Conservation (phyloP, 331 rosid genomes). For the Malus hybrid region DNA sequence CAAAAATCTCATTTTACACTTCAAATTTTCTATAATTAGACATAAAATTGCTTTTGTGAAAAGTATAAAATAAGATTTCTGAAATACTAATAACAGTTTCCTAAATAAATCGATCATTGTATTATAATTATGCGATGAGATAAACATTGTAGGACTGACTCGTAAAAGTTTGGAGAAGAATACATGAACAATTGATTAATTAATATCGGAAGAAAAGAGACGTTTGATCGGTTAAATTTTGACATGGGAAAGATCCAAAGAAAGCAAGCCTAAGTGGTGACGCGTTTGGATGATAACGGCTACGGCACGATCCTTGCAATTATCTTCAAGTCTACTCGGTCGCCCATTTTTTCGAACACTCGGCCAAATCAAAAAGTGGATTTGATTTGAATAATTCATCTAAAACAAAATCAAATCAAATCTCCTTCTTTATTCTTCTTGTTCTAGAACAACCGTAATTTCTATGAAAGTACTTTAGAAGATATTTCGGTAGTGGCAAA, state of each 20-base stretch:
- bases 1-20: no score
- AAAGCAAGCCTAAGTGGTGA: not conserved
- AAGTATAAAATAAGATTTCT: fast-evolving
- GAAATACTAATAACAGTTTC: fast-evolving
- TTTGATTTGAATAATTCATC: not conserved
- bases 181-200: no score
- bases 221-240: not conserved
- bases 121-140: no score
- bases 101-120: no score
- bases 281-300: not conserved
- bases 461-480: not conserved
- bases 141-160: no score
- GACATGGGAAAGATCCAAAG: not conserved
- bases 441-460: not conserved
- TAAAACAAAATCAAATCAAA: not conserved
- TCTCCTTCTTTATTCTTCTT: not conserved
- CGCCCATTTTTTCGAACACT: not conserved
- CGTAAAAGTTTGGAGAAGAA: no score
- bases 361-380: not conserved
- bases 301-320: not conserved
- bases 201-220: no score
- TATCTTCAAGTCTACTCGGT: not conserved
- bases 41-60: no score
- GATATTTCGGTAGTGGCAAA: not conserved
- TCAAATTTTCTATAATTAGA: no score